phyloP scores from a whole-genome alignment of 176 grass and related monocot species.

The Oryza meridionalis region DNA sequence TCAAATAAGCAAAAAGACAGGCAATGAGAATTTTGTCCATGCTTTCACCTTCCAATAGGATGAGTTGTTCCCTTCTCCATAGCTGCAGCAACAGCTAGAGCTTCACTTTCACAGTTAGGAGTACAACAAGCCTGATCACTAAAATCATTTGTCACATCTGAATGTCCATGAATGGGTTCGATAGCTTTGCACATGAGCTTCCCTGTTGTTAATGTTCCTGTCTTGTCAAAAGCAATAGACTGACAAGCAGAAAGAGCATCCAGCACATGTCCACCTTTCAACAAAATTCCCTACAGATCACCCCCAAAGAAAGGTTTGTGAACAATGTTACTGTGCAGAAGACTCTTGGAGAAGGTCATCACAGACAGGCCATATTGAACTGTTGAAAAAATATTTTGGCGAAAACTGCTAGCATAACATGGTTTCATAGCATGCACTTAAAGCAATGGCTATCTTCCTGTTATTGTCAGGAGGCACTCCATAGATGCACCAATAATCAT shows the following conservation, averaged over 20 bases:
- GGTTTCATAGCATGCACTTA: neutral
- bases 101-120: constrained; percentile 97
- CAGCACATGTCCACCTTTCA: constrained; percentile 96
- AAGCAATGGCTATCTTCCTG: neutral
- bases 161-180: constrained; percentile 96
- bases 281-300: constrained; percentile 84
- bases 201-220: constrained; percentile 93
- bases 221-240: constrained; percentile 98
- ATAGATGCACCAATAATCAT: constrained; percentile 2
- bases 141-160: constrained; percentile 37
- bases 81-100: constrained; percentile 93
- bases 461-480: neutral
- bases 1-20: neutral
- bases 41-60: constrained; percentile 89
- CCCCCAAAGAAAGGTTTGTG: constrained; percentile 28
- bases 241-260: constrained; percentile 92
- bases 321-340: constrained; percentile 22
- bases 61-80: constrained; percentile 99
- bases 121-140: constrained; percentile 66
- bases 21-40: constrained; percentile 17
- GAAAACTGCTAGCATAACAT: neutral
- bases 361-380: constrained; percentile 28
- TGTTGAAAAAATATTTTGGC: neutral
- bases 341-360: constrained; percentile 16
- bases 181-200: constrained; percentile 97